These are phyloP conservation scores for Paulownia fortunei DNA, from an alignment of 257 asterid species.

Conservation along the genomic window DNA sequence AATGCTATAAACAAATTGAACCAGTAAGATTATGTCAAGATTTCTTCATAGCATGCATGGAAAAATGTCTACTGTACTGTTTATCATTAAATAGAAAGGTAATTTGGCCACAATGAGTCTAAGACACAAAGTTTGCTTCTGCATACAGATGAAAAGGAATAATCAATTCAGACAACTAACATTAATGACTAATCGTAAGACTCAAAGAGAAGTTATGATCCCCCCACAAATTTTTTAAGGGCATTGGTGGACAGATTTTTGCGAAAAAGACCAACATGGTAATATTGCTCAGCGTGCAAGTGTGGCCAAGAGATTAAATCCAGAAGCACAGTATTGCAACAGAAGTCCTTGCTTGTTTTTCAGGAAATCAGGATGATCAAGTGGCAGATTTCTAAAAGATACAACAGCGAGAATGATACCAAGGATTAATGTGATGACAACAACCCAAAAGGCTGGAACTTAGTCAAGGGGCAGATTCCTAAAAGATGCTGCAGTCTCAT, in stretches of 20 bases:
- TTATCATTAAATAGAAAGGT: slow-evolving; percentile 5
- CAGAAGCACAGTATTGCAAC: neutral
- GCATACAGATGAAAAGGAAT: slow-evolving; percentile 14
- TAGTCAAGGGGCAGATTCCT: no score
- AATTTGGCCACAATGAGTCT: slow-evolving; percentile 23
- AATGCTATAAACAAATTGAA: slow-evolving; percentile 61
- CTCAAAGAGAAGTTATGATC: slow-evolving; percentile 1
- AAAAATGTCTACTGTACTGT: neutral
- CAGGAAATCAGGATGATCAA: neutral
- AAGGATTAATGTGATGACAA: no score
- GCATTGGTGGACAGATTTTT: neutral
- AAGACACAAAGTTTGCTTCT: neutral
- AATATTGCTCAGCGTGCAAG: neutral
- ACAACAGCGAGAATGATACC: no score
- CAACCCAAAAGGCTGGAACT: no score
- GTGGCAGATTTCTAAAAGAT: no score
- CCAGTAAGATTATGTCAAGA: slow-evolving; percentile 34
- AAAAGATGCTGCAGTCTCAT: neutral
- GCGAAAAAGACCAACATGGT: neutral
- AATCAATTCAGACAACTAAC: neutral
- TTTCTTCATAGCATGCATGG: slow-evolving; percentile 7
- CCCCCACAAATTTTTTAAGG: neutral
- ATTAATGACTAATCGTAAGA: neutral
- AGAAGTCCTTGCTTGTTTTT: neutral
- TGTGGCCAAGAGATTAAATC: neutral